Evolutionary conservation across 2,329 filamentous ascomycete species (phyloP).

Genomic region (Arthroderma sp.): DNA sequence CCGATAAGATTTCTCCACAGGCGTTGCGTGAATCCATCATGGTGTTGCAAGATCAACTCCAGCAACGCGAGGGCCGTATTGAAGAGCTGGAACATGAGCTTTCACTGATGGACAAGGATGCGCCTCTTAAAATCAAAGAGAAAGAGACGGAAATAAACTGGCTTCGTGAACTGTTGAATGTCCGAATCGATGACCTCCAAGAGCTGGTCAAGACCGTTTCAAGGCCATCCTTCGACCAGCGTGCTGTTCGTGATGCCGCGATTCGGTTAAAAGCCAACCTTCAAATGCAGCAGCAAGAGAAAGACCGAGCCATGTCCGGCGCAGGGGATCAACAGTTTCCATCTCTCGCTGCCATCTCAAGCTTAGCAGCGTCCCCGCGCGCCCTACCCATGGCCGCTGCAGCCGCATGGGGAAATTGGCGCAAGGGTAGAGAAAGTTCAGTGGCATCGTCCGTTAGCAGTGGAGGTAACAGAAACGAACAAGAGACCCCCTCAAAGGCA

Average conservation of each 20-base stretch:
- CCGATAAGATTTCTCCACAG: constrained; percentile 85
- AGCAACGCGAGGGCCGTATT: constrained; percentile 81
- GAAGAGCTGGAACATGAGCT: constrained; percentile 70
- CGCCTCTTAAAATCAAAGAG: constrained; percentile 71
- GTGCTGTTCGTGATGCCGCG: constrained; percentile 73
- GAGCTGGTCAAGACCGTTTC: constrained; percentile 77
- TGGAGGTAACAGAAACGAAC: too few species aligned
- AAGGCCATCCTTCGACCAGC: constrained; percentile 60
- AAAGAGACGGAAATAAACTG: constrained; percentile 88
- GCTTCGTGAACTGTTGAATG: constrained; percentile 83
- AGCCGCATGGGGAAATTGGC: constrained; percentile 97
- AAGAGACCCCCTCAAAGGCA: constrained; percentile 16
- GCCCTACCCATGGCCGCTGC: constrained; percentile 68
- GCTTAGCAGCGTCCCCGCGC: constrained; percentile 64
- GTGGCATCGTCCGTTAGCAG: constrained; percentile 28
- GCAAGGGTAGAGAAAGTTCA: constrained; percentile 49
- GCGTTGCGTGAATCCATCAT: constrained; percentile 91
- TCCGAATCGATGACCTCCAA: constrained; percentile 79
- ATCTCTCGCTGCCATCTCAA: constrained; percentile 63
- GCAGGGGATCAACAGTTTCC: constrained; percentile 52
- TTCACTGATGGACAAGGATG: constrained; percentile 58
- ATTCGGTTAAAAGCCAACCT: constrained; percentile 89
- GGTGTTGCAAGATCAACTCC: constrained; percentile 90
- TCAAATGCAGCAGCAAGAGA: constrained; percentile 96
- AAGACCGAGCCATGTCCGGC: constrained; percentile 67